phyloP scores from a whole-genome alignment of 257 asterid species.

The Echium plantagineum region DNA sequence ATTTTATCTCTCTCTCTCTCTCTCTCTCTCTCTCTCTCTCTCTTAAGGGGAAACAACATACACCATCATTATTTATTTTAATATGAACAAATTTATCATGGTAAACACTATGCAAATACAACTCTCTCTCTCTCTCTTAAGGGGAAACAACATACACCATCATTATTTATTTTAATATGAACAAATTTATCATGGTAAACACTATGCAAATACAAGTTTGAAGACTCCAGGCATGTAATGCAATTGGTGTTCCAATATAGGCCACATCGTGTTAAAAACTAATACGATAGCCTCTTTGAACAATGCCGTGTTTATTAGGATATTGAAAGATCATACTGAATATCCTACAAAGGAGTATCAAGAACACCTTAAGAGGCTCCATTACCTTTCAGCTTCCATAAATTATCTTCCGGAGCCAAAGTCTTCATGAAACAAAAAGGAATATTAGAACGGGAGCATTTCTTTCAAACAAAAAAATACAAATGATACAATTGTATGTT shows the following conservation, averaged over 20 bases:
- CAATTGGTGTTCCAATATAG: not conserved
- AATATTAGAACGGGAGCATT: not conserved
- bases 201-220: not conserved
- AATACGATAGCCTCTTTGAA: too few species aligned
- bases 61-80: not conserved
- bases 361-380: not conserved
- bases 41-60: not conserved
- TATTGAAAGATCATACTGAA: not conserved
- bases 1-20: too few species aligned
- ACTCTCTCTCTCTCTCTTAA: too few species aligned
- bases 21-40: too few species aligned
- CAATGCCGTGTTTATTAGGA: not conserved
- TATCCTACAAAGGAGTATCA: not conserved
- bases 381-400: slow-evolving; percentile 18
- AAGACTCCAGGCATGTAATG: not conserved
- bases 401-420: not conserved
- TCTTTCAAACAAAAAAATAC: too few species aligned
- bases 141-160: not conserved
- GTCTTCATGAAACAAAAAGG: not conserved
- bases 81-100: not conserved
- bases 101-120: not conserved
- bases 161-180: too few species aligned
- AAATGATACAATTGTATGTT: not conserved
- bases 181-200: not conserved
- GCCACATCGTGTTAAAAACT: not conserved